Conservation (phyloP, 2,329 filamentous ascomycete species). For the Ophiostoma sp. region DNA sequence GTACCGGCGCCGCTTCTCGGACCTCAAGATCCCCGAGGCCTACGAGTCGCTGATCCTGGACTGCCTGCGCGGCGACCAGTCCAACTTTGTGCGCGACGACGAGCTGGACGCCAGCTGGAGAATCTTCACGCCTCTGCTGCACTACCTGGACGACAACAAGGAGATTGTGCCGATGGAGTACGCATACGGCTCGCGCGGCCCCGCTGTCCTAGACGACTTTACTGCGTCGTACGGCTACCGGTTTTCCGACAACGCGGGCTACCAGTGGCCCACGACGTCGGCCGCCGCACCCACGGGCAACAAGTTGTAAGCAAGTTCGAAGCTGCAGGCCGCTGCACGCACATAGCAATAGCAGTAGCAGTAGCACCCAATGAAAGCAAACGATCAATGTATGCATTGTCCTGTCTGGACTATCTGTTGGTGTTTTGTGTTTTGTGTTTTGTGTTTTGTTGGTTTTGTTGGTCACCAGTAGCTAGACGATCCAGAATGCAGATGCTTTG, state of each 20-base stretch:
- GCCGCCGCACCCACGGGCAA: conserved; percentile 54
- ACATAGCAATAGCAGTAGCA: neutral
- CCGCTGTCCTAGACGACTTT: conserved; percentile 94
- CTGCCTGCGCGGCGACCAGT: conserved; percentile 97
- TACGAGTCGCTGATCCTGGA: conserved; percentile 98
- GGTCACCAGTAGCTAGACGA: too few species aligned
- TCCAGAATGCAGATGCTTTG: too few species aligned
- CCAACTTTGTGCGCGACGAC: conserved; percentile 96
- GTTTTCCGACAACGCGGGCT: conserved; percentile 92
- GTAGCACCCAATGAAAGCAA: too few species aligned
- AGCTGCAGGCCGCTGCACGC: neutral
- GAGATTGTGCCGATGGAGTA: conserved; percentile 99
- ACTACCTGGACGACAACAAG: conserved; percentile 98
- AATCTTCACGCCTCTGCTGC: conserved; percentile 93
- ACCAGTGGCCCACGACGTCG: conserved; percentile 85
- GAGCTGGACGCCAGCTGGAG: conserved; percentile 97
- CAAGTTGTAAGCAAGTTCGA: conserved; percentile 62
- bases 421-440: too few species aligned
- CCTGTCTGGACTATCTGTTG: too few species aligned
- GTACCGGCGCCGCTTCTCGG: conserved; percentile 95
- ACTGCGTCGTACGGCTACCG: conserved; percentile 98
- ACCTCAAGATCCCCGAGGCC: conserved; percentile 98
- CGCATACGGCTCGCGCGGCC: conserved; percentile 95
- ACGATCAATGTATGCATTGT: too few species aligned
- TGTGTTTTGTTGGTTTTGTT: too few species aligned